Evolutionary conservation across 2,329 filamentous ascomycete genomes (phyloP), one percentile per base, ranked within the genome.

Genomic region (Alternaria tenuissima): DNA sequence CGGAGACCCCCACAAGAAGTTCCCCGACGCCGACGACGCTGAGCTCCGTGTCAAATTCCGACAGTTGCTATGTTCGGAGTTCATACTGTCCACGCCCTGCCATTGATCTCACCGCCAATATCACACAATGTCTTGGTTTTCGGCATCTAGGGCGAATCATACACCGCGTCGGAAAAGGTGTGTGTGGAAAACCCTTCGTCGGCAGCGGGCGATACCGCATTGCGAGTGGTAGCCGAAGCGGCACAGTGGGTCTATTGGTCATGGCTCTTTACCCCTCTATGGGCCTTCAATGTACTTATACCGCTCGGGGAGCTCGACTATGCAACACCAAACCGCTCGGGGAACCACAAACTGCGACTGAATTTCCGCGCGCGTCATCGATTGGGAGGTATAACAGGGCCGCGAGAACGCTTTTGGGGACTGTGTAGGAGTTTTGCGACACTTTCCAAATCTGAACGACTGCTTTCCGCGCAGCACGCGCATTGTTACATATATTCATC

Each of bases 191-290:
- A 30, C 30, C 30, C 46, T 52, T 62, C 47, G 46, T 49, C 64
- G 67, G 67, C 62, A 62, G 48, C 65, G 67, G 64, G 63, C 68
- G 68, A 68, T 57, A 63, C 68, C 68, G 66, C 59, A 62, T 62
- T 43, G 22, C 57, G 54, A 28, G 32, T 56, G 47, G 52, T 62
- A 61, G 46, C 60, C 66, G 62, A 62, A 59, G 54, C 59, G 46
- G 47, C 38, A 52, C 24, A 52, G 57, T 60, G 57, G 53, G 36
- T 57, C 57, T 26, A 20, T 48, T 57, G 53, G 57, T 60, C 54
- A 60, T 57, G 24, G 48, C 32, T 30, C 11, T 49, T 56, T 54
- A 52, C 52, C 60, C 57, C 55, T 52, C 51, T 18, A 22, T 8
- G 12, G 18, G 20, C 34, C 30, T 46, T 36, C 48, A 24, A 22